Evolutionary conservation across 306 rosid species (phyloP).

Genomic region (Hylodesmum podocarpum): DNA sequence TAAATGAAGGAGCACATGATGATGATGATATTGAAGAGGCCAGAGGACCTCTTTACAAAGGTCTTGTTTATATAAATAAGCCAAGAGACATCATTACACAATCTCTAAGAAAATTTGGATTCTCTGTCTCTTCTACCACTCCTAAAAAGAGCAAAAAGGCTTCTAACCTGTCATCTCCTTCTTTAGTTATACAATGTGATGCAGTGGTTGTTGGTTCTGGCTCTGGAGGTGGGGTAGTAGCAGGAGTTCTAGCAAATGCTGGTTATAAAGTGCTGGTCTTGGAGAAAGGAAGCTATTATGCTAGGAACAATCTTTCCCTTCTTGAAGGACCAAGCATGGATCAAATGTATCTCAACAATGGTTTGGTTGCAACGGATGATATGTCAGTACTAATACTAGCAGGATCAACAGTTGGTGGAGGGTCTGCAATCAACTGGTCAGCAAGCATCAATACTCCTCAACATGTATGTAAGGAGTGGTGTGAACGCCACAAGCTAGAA

Average conservation of each 20-base stretch:
- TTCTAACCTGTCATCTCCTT: slow-evolving; percentile 44
- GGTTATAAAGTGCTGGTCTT: slow-evolving; percentile 75
- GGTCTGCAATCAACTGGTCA: slow-evolving; percentile 81
- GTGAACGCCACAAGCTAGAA: slow-evolving; percentile 46
- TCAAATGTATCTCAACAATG: slow-evolving; percentile 65
- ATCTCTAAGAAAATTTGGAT: slow-evolving; percentile 44
- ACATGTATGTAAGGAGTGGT: slow-evolving; percentile 69
- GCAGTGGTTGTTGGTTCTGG: slow-evolving; percentile 88
- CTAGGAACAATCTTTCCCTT: slow-evolving; percentile 71
- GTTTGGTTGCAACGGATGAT: slow-evolving; percentile 58
- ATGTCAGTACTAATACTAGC: slow-evolving; percentile 59
- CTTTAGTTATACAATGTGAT: slow-evolving; percentile 59
- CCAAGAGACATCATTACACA: slow-evolving; percentile 34
- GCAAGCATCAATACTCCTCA: slow-evolving; percentile 61
- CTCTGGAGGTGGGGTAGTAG: slow-evolving; percentile 83
- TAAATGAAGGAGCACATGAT: slow-evolving; percentile 22
- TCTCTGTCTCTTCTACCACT: slow-evolving; percentile 38
- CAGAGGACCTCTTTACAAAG: slow-evolving; percentile 67
- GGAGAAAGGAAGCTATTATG: slow-evolving; percentile 72
- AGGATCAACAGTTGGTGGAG: slow-evolving; percentile 87
- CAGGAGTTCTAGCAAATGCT: slow-evolving; percentile 70
- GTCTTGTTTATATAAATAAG: slow-evolving; percentile 45
- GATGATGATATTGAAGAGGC: slow-evolving; percentile 24
- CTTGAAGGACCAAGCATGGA: slow-evolving; percentile 73
- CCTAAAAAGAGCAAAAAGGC: slow-evolving; percentile 13